Percentiles rank a stretch among this genome's conserved stretches.
phyloP scores from a whole-genome alignment of 805 yeast species.

The Kodamaea leandrae region DNA sequence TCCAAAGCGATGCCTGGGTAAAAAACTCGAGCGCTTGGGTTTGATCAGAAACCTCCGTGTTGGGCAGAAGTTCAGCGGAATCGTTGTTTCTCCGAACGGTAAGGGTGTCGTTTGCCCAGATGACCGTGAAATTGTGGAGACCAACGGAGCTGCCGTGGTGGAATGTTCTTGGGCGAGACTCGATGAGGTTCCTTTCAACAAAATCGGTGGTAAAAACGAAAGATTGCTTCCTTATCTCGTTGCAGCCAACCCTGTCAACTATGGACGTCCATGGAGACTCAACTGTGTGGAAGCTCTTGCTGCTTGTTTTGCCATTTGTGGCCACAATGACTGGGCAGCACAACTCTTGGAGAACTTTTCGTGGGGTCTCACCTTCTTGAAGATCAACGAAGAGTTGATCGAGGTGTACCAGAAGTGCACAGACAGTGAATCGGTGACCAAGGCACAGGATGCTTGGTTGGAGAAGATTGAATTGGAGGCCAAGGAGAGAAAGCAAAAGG shows the following conservation, averaged over 20 bases:
- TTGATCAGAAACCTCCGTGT: conserved; percentile 72
- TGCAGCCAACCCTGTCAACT: conserved; percentile 96
- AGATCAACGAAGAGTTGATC: conserved; percentile 75
- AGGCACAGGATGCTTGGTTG: conserved; percentile 76
- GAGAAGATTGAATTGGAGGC: conserved; percentile 64
- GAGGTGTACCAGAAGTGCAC: conserved; percentile 76
- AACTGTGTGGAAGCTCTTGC: conserved; percentile 98
- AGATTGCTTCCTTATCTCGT: conserved; percentile 86
- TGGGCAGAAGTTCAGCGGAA: conserved; percentile 92
- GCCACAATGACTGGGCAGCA: conserved; percentile 85
- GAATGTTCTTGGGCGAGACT: conserved; percentile 98
- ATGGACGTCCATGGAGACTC: conserved; percentile 92
- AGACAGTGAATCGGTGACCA: conserved; percentile 68
- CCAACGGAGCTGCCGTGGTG: conserved; percentile 91
- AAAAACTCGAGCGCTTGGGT: conserved; percentile 86
- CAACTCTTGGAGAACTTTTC: conserved; percentile 74
- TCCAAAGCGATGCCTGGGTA: conserved; percentile 96
- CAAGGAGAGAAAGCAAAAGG: conserved; percentile 54
- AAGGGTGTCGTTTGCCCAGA: conserved; percentile 85
- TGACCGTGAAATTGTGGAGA: conserved; percentile 74
- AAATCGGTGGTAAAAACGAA: conserved; percentile 88
- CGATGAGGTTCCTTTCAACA: conserved; percentile 93
- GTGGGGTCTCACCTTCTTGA: conserved; percentile 89
- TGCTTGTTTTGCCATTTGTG: conserved; percentile 93
- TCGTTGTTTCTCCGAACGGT: conserved; percentile 93